A percentile compares a stretch with the other conserved stretches of the same genome.
Conservation (phyloP, 768 basidiomycete genomes). For the Phaeotremella fagi region DNA sequence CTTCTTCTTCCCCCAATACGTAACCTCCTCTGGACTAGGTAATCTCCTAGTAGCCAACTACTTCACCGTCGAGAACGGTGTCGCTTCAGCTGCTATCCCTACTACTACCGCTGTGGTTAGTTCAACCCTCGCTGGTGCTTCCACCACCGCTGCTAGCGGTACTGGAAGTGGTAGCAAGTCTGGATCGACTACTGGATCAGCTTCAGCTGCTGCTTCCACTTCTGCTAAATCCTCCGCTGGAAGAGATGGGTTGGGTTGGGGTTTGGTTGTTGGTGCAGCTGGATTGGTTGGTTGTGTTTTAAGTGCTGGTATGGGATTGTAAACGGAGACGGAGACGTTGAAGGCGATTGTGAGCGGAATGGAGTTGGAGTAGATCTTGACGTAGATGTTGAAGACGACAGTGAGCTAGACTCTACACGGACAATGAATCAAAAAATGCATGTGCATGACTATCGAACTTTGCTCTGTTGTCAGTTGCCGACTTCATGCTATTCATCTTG, state of each 20-base stretch:
- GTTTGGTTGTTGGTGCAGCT: slow-evolving; percentile 28
- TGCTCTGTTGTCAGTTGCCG: too few relatives aligned
- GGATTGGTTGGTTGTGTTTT: slow-evolving; percentile 37
- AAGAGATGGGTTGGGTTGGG: slow-evolving; percentile 21
- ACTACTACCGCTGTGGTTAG: slow-evolving; percentile 64
- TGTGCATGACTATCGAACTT: too few relatives aligned
- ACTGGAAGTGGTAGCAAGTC: slow-evolving; percentile 6
- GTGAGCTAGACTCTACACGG: too few relatives aligned
- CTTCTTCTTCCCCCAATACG: slow-evolving; percentile 60
- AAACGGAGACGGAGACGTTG: neutral
- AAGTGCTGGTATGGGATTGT: slow-evolving; percentile 16
- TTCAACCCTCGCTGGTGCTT: slow-evolving; percentile 54
- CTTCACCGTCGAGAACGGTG: slow-evolving; percentile 68
- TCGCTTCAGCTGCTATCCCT: slow-evolving; percentile 41
- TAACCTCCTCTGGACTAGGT: slow-evolving; percentile 57
- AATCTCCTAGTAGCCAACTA: slow-evolving; percentile 65
- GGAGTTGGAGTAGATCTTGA: neutral
- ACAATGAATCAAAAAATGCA: too few relatives aligned
- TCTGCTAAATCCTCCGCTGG: slow-evolving; percentile 9
- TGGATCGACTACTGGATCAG: slow-evolving; percentile 4
- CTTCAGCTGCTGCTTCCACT: slow-evolving; percentile 11
- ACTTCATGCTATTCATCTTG: too few relatives aligned
- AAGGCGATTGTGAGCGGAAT: neutral
- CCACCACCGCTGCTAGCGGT: slow-evolving; percentile 20
- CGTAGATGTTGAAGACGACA: neutral